Percentiles rank a stretch among this genome's conserved stretches.
Evolutionary conservation across 2,329 filamentous ascomycete species (phyloP).

Genomic region (Alternaria sp.): DNA sequence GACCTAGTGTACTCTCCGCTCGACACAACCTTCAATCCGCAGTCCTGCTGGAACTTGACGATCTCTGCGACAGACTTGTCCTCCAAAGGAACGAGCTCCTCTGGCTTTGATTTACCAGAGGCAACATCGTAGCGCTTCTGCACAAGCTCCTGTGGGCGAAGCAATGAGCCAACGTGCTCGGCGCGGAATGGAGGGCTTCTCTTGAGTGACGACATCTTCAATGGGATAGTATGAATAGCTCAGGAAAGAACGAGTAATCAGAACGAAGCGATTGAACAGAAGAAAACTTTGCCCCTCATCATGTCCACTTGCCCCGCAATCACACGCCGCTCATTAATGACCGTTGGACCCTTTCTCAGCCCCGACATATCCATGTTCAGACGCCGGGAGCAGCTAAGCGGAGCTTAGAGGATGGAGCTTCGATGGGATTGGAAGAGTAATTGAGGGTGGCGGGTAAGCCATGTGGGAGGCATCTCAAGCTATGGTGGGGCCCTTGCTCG

Average conservation of each 20-base stretch:
- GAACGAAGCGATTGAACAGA: conserved; percentile 4
- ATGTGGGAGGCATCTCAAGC: conserved; percentile 31
- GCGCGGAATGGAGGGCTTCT: conserved; percentile 69
- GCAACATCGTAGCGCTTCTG: conserved; percentile 62
- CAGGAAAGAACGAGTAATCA: conserved; percentile 7
- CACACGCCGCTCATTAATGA: conserved; percentile 17
- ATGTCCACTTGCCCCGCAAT: conserved; percentile 30
- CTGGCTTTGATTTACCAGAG: conserved; percentile 56
- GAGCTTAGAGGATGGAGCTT: background rate
- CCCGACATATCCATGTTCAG: conserved; percentile 13
- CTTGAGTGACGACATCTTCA: conserved; percentile 43
- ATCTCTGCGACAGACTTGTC: conserved; percentile 69
- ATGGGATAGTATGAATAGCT: conserved; percentile 24
- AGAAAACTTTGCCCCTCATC: conserved; percentile 30
- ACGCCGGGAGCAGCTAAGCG: conserved; percentile 16
- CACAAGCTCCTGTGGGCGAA: conserved; percentile 69
- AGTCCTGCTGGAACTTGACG: conserved; percentile 68
- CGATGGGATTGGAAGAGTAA: conserved; percentile 27
- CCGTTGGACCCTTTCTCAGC: conserved; percentile 17
- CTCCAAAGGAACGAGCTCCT: conserved; percentile 64
- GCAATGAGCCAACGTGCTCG: conserved; percentile 74
- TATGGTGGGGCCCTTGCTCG: conserved; percentile 32
- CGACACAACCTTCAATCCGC: conserved; percentile 68
- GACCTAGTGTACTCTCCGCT: conserved; percentile 69
- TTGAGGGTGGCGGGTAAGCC: conserved; percentile 14